Percentiles rank a stretch among this genome's conserved stretches.
phyloP scores from a whole-genome alignment of 331 rosid genomes.

The Malus hybrid region DNA sequence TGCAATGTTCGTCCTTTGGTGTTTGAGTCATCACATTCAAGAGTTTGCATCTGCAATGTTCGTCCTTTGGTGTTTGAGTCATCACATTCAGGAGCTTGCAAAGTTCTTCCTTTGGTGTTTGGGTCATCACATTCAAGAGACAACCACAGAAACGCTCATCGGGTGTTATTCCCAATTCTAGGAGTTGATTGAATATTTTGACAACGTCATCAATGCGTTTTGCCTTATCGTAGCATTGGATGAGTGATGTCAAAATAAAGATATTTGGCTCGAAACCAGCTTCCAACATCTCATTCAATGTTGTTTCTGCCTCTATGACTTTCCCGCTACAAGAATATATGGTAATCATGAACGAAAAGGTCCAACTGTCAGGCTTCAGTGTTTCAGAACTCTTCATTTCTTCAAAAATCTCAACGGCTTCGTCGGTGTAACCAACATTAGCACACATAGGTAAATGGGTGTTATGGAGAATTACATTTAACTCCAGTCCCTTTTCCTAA shows the following conservation, averaged over 20 bases:
- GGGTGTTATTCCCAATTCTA: no score
- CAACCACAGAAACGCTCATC: no score
- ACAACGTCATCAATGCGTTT: no score
- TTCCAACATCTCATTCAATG: no score
- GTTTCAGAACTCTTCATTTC: slow-evolving; percentile 58
- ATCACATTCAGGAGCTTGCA: no score
- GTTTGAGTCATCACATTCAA: slow-evolving; percentile 62
- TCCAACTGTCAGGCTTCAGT: slow-evolving; percentile 54
- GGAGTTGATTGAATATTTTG: no score
- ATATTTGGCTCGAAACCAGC: no score
- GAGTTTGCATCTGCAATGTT: slow-evolving; percentile 6
- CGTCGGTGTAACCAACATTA: slow-evolving; percentile 51
- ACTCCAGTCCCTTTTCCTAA: slow-evolving; percentile 43
- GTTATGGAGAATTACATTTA: slow-evolving; percentile 49
- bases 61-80: no score
- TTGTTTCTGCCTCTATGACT: no score
- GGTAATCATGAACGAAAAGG: slow-evolving; percentile 66
- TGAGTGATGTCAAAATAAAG: no score
- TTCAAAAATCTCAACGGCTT: slow-evolving; percentile 52
- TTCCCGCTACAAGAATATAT: slow-evolving; percentile 33
- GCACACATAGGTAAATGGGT: slow-evolving; percentile 67
- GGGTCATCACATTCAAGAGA: background rate
- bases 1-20: slow-evolving; percentile 30
- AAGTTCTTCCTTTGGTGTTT: no score
- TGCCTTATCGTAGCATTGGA: no score